Conservation (phyloP, 257 asterid genomes). For the Pogostemon cablin region DNA sequence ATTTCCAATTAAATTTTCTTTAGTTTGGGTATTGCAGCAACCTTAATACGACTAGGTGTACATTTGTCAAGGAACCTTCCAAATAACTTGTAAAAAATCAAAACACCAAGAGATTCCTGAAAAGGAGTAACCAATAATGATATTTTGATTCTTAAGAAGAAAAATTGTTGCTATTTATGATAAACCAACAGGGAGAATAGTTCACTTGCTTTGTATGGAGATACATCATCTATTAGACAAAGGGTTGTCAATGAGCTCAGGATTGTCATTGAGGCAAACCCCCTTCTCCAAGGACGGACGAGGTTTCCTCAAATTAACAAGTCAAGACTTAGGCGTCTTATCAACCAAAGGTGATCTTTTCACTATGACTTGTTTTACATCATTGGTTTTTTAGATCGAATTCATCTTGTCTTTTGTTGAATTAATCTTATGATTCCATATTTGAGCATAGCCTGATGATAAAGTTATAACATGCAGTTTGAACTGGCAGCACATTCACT, state of each 20-base stretch:
- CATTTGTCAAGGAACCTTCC: background rate
- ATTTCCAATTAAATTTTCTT: slow-evolving; percentile 7
- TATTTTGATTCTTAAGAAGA: slow-evolving; percentile 9
- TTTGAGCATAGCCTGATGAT: slow-evolving; percentile 26
- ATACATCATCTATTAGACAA: slow-evolving; percentile 56
- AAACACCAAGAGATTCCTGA: background rate
- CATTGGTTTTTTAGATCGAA: background rate
- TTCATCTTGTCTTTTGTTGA: background rate
- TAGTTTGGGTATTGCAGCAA: background rate
- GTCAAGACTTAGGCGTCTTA: slow-evolving; percentile 70
- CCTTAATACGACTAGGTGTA: background rate
- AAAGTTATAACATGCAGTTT: slow-evolving; percentile 52
- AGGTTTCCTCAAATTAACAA: slow-evolving; percentile 53
- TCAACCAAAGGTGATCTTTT: slow-evolving; percentile 69
- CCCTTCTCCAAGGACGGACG: slow-evolving; percentile 53
- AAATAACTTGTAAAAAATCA: background rate
- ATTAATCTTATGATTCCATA: slow-evolving; percentile 4
- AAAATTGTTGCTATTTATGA: slow-evolving; percentile 15
- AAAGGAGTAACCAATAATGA: slow-evolving; percentile 23
- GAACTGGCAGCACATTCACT: slow-evolving; percentile 85
- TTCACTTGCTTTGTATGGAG: slow-evolving; percentile 59
- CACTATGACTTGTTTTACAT: background rate
- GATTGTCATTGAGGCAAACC: slow-evolving; percentile 57
- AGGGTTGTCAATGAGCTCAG: slow-evolving; percentile 46
- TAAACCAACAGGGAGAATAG: slow-evolving; percentile 54